Percentiles rank a stretch among this genome's conserved stretches.
Conservation (phyloP, 169 alveolate genomes). For the Eimeria brunetti region DNA sequence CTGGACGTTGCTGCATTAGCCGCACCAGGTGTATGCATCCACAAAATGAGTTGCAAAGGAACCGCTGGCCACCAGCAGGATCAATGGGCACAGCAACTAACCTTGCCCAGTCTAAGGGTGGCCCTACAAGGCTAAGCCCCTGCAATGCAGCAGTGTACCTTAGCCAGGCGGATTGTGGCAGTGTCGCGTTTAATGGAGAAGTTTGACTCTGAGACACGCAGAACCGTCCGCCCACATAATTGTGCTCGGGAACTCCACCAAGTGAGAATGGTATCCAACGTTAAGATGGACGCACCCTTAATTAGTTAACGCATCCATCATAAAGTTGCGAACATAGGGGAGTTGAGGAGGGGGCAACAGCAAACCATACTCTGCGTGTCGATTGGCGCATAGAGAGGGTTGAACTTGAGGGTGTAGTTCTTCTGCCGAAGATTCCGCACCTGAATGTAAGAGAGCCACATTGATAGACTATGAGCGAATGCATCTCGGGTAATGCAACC, state of each 20-base stretch:
- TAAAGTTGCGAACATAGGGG: neutral
- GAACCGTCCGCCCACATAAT: neutral
- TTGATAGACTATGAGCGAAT: neutral
- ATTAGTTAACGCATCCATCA: neutral
- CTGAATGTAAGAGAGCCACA: neutral
- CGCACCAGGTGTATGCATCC: neutral
- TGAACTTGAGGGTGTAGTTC: constrained; percentile 17
- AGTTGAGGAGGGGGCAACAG: neutral
- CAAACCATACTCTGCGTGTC: constrained; percentile 44
- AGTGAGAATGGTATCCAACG: neutral
- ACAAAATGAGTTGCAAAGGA: neutral
- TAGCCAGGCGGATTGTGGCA: constrained; percentile 58
- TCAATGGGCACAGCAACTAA: neutral
- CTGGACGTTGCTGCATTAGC: constrained; percentile 49
- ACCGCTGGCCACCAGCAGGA: neutral
- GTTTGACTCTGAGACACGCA: constrained; percentile 48
- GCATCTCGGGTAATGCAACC: neutral
- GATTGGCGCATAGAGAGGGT: constrained; percentile 44
- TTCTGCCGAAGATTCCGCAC: constrained; percentile 48
- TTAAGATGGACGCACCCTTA: neutral
- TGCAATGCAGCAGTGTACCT: constrained; percentile 23
- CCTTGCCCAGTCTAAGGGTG: neutral
- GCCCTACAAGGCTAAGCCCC: neutral
- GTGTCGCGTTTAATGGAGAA: constrained; percentile 62
- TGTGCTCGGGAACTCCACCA: neutral